These are phyloP conservation scores for Aspergillus egyptiacus DNA, from an alignment of 495 filamentous ascomycete genomes.

Conservation along the genomic window DNA sequence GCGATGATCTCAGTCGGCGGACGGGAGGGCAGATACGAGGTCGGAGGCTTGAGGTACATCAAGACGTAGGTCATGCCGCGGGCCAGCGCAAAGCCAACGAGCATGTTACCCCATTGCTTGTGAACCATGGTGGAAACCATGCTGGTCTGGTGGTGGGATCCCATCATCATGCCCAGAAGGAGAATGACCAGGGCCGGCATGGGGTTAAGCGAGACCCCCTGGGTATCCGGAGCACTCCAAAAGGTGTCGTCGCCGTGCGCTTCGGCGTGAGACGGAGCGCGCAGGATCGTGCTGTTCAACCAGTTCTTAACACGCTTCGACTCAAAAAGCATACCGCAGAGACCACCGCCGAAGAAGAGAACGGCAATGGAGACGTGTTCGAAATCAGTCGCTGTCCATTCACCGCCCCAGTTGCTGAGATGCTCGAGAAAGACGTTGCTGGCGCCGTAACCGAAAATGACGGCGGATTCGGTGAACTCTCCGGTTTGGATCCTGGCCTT, in stretches of 20 bases:
- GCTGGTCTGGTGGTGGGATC: conserved; percentile 77
- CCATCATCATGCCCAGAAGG: conserved; percentile 90
- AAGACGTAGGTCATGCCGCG: conserved; percentile 75
- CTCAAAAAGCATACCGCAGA: conserved; percentile 94
- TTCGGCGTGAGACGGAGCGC: conserved; percentile 20
- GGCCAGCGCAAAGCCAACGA: conserved; percentile 74
- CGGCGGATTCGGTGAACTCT: conserved; percentile 80
- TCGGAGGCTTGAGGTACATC: conserved; percentile 75
- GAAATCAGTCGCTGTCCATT: conserved; percentile 73
- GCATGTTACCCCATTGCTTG: conserved; percentile 85
- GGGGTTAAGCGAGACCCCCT: conserved; percentile 78
- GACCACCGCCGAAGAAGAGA: conserved; percentile 91
- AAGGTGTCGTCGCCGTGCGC: conserved; percentile 41
- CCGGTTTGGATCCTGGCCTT: conserved; percentile 66
- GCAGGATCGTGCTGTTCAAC: conserved; percentile 59
- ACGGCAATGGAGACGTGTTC: conserved; percentile 92
- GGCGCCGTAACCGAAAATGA: conserved; percentile 83
- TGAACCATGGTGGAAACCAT: conserved; percentile 90
- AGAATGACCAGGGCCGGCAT: conserved; percentile 82
- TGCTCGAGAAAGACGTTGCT: conserved; percentile 95
- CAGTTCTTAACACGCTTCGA: conserved; percentile 62
- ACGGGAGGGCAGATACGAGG: conserved; percentile 73
- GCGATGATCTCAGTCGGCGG: conserved; percentile 87
- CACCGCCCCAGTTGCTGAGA: conserved; percentile 60
- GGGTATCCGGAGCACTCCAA: conserved; percentile 57